Evolutionary conservation across 2,329 filamentous ascomycete species (phyloP).

Genomic region (Cladosporium sp.): DNA sequence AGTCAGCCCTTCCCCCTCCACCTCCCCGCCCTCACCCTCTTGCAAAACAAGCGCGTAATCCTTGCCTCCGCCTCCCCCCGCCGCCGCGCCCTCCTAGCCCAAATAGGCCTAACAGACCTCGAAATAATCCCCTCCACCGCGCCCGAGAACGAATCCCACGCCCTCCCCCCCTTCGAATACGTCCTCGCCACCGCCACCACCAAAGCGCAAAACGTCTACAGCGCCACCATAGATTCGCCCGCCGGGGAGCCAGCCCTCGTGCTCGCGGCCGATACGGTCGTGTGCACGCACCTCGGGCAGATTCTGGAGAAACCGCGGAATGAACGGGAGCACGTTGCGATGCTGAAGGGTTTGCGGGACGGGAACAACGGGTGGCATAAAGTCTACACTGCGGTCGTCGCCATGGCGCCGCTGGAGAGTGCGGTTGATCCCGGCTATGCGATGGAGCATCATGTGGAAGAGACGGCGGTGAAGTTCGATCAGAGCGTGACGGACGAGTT

Average conservation of each 20-base stretch:
- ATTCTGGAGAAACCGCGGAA: slow-evolving; percentile 88
- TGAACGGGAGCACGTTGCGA: slow-evolving; percentile 74
- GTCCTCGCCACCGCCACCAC: slow-evolving; percentile 78
- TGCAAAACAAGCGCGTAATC: slow-evolving; percentile 76
- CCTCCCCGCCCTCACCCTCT: slow-evolving; percentile 70
- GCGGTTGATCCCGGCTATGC: slow-evolving; percentile 81
- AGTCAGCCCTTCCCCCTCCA: slow-evolving; percentile 63
- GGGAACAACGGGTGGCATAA: slow-evolving; percentile 59
- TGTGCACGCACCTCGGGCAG: slow-evolving; percentile 67
- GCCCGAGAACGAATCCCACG: slow-evolving; percentile 80
- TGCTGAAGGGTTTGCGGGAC: slow-evolving; percentile 79
- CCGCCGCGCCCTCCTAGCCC: slow-evolving; percentile 70
- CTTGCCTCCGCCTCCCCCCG: slow-evolving; percentile 87
- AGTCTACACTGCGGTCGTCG: slow-evolving; percentile 79
- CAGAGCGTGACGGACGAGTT: slow-evolving; percentile 69
- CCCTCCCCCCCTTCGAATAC: slow-evolving; percentile 79
- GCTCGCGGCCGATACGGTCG: slow-evolving; percentile 85
- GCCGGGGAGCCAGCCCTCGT: slow-evolving; percentile 73
- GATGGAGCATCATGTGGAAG: slow-evolving; percentile 75
- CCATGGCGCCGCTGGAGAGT: slow-evolving; percentile 76
- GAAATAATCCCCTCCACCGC: slow-evolving; percentile 80
- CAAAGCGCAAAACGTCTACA: slow-evolving; percentile 75
- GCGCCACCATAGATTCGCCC: slow-evolving; percentile 51
- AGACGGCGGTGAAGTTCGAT: slow-evolving; percentile 88
- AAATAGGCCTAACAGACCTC: slow-evolving; percentile 75